phyloP scores from a whole-genome alignment of 1,139 yeast genomes.

The Pichia sp. region DNA sequence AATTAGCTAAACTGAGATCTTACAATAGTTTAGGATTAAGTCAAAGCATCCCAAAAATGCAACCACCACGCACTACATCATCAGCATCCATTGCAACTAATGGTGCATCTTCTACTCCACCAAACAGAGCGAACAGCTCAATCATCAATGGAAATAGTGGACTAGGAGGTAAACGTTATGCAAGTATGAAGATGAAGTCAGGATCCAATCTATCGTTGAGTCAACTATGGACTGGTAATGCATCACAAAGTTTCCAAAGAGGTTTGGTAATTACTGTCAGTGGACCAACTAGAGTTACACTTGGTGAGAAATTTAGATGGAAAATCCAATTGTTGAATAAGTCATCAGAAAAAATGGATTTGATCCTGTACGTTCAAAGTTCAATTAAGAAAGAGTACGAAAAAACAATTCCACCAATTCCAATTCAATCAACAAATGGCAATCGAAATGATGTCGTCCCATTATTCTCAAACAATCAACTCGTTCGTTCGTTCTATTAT shows the following conservation, averaged over 20 bases:
- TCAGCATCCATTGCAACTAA: neutral
- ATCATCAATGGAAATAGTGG: constrained; percentile 8
- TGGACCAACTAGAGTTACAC: constrained; percentile 58
- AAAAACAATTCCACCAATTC: constrained; percentile 36
- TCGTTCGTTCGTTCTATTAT: constrained; percentile 28
- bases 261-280: constrained; percentile 60
- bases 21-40: constrained; percentile 6
- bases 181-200: constrained; percentile 31
- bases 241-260: constrained; percentile 15
- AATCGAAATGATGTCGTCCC: constrained; percentile 27
- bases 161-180: constrained; percentile 18
- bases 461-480: constrained; percentile 26
- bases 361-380: constrained; percentile 35
- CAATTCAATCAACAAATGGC: constrained; percentile 25
- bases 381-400: constrained; percentile 34
- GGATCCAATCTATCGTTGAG: constrained; percentile 39
- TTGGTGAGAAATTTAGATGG: constrained; percentile 66
- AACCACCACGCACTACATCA: constrained; percentile 9
- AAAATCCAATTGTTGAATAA: constrained; percentile 66
- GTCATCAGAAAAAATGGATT: constrained; percentile 43
- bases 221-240: constrained; percentile 15
- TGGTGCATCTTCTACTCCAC: neutral
- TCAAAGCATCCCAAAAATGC: constrained; percentile 7
- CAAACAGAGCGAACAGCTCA: neutral
- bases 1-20: constrained; percentile 14